A percentile compares a stretch with the other conserved stretches of the same genome.
These are phyloP conservation scores for Phenoliferia sp. DNA, from an alignment of 1,284 basidiomycete species.

Conservation along the genomic window DNA sequence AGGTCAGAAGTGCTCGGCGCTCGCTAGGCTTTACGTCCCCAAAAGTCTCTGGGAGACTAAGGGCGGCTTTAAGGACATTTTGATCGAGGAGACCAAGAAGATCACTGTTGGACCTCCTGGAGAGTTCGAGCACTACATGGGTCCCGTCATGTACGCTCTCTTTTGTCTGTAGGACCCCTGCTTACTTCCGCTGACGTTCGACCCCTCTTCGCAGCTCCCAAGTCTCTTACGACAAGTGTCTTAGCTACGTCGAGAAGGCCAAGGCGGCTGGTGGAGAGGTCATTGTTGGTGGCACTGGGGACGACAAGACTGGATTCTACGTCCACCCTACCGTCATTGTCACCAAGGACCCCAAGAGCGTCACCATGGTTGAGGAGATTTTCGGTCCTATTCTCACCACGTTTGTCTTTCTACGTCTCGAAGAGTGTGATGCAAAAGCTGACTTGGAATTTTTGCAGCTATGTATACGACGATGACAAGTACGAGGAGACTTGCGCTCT, in stretches of 20 bases:
- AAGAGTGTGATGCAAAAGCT: neutral
- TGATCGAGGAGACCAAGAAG: constrained; percentile 68
- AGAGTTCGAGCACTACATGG: constrained; percentile 84
- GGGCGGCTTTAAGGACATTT: constrained; percentile 67
- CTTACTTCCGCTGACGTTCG: neutral
- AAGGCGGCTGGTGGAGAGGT: constrained; percentile 84
- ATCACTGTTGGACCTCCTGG: constrained; percentile 78
- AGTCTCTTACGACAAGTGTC: constrained; percentile 83
- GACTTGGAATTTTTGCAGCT: constrained; percentile 47
- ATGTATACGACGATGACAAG: constrained; percentile 76
- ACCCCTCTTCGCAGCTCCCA: constrained; percentile 54
- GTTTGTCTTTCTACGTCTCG: constrained; percentile 46
- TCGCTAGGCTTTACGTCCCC: constrained; percentile 87
- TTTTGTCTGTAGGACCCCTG: neutral
- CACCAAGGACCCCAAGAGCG: constrained; percentile 82
- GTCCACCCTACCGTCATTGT: constrained; percentile 92
- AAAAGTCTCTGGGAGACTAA: constrained; percentile 67
- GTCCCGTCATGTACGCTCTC: constrained; percentile 83
- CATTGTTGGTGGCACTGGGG: constrained; percentile 73
- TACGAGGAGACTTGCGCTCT: constrained; percentile 80
- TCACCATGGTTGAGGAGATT: constrained; percentile 93
- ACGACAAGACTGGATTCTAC: constrained; percentile 90
- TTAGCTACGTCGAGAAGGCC: constrained; percentile 78
- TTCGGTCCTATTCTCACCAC: constrained; percentile 90
- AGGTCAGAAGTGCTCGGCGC: constrained; percentile 95